Conservation (phyloP, 1,284 basidiomycete species). For the Malassezia pachydermatis region DNA sequence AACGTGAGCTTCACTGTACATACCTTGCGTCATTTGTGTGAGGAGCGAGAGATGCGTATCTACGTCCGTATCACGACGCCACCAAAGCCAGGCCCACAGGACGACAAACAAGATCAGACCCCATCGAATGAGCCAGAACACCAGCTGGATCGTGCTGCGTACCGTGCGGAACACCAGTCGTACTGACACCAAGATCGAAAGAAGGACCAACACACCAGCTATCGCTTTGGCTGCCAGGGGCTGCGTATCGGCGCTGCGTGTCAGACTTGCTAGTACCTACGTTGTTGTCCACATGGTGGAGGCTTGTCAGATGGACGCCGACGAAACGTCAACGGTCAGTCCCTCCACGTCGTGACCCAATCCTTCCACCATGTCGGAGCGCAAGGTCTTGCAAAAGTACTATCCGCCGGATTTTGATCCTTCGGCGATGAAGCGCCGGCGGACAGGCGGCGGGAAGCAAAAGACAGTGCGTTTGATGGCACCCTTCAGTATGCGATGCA, state of each 20-base stretch:
- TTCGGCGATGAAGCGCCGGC: conserved; percentile 80
- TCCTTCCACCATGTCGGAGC: conserved; percentile 46
- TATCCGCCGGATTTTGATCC: conserved; percentile 82
- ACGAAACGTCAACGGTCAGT: too few relatives aligned
- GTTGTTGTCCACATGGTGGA: background rate
- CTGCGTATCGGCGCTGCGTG: conserved; percentile 2
- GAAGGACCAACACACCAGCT: background rate
- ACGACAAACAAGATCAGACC: conserved; percentile 7
- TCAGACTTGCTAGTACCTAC: background rate
- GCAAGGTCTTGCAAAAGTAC: conserved; percentile 50
- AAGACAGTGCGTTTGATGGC: conserved; percentile 98
- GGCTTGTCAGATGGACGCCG: background rate
- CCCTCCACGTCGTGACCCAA: too few relatives aligned
- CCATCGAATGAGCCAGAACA: conserved; percentile 12
- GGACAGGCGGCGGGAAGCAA: conserved; percentile 78
- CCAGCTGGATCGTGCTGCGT: conserved; percentile 8
- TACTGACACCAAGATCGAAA: background rate
- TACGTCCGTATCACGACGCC: background rate
- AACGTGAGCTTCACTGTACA: background rate
- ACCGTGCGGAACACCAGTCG: conserved; percentile 11
- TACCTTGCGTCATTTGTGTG: conserved; percentile 4
- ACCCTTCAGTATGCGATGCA: conserved; percentile 81
- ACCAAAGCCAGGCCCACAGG: conserved; percentile 8
- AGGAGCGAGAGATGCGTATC: background rate
- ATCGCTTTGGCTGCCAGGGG: conserved; percentile 8